Percentiles rank a stretch among this genome's conserved stretches.
These are phyloP conservation scores for Saccharomyces hybrid DNA, from an alignment of 1,139 yeast genomes.

Conservation along the genomic window DNA sequence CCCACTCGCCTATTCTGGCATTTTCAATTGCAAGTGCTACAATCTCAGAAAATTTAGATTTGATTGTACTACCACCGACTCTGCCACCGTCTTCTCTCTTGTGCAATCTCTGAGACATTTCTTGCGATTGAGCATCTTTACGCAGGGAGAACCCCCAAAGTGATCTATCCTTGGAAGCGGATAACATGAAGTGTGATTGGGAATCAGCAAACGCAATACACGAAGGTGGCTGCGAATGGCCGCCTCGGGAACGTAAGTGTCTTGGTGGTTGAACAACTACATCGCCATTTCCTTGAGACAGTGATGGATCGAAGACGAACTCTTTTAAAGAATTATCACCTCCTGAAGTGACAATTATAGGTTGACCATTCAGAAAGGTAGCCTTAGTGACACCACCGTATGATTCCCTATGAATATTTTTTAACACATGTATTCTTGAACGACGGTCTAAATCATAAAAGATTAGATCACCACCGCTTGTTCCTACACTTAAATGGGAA, in stretches of 20 bases:
- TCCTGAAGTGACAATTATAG: conserved; percentile 84
- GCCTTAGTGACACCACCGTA: conserved; percentile 78
- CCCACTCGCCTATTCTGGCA: conserved; percentile 89
- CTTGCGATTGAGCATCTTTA: conserved; percentile 95
- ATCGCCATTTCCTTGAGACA: conserved; percentile 53
- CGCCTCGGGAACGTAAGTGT: conserved; percentile 87
- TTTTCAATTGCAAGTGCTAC: conserved; percentile 65
- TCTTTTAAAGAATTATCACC: conserved; percentile 88
- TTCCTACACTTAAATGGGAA: conserved; percentile 74
- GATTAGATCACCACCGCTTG: conserved; percentile 71
- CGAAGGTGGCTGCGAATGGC: conserved; percentile 89
- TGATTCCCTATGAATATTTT: conserved; percentile 63
- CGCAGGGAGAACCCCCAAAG: conserved; percentile 89
- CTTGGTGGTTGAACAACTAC: conserved; percentile 80
- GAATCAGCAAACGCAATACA: conserved; percentile 70
- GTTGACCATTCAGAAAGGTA: conserved; percentile 82
- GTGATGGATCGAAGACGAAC: conserved; percentile 85
- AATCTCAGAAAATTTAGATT: conserved; percentile 67
- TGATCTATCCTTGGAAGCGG: conserved; percentile 82
- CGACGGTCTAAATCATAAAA: conserved; percentile 75
- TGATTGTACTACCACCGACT: conserved; percentile 46
- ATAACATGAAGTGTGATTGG: conserved; percentile 73
- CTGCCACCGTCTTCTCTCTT: conserved; percentile 49
- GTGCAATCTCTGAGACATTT: conserved; percentile 71
- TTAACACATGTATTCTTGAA: conserved; percentile 65